Evolutionary conservation across 371 early-diverging fungal genomes (phyloP).

Genomic region (Syncephalastrum monosporum): DNA sequence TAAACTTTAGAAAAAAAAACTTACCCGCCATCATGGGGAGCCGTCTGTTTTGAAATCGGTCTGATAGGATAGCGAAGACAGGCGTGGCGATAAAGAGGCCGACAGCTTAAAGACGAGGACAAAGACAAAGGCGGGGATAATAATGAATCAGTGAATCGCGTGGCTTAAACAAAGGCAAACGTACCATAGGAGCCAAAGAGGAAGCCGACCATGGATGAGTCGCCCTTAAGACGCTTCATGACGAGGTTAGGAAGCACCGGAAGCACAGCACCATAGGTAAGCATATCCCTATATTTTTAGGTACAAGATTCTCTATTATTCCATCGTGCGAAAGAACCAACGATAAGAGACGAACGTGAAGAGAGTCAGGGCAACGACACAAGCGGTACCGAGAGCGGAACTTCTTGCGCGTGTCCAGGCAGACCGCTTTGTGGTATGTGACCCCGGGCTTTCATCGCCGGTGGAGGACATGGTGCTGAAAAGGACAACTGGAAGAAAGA

Average conservation of each 20-base stretch:
- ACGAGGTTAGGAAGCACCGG: conserved; percentile 83
- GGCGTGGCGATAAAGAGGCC: conserved; percentile 81
- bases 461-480: neutral
- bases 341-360: conserved; percentile 46
- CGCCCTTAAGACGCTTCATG: conserved; percentile 58
- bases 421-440: conserved; percentile 8
- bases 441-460: neutral
- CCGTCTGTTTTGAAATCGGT: conserved; percentile 68
- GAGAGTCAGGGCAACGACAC: conserved; percentile 56
- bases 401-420: conserved; percentile 44
- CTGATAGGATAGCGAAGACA: conserved; percentile 75
- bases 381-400: conserved; percentile 48
- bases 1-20: conserved; percentile 4
- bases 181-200: conserved; percentile 81
- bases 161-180: neutral
- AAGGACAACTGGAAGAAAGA: conserved; percentile 3
- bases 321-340: neutral
- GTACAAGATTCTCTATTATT: neutral
- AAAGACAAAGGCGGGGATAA: neutral
- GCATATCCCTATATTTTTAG: conserved; percentile 57
- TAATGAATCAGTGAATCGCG: neutral
- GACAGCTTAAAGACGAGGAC: conserved; percentile 40
- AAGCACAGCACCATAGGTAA: conserved; percentile 81
- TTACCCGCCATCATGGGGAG: conserved; percentile 81
- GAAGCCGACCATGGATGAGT: conserved; percentile 69